phyloP scores from a whole-genome alignment of 805 yeast genomes.

The Zygoascus flipseniorum region DNA sequence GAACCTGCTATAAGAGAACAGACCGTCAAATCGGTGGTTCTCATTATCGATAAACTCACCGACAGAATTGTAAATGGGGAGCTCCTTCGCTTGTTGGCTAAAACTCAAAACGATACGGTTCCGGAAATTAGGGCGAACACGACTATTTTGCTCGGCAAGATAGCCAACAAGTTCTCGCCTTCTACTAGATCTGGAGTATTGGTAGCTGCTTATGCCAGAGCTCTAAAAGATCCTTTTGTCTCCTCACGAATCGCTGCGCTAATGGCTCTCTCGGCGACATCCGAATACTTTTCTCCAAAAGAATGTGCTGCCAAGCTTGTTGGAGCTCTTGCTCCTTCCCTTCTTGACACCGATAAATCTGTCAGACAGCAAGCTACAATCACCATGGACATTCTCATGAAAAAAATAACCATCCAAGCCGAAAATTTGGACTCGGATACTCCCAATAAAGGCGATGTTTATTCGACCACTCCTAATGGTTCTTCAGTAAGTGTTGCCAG shows the following conservation, averaged over 20 bases:
- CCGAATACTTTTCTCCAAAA: constrained; percentile 60
- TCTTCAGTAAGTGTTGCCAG: background rate
- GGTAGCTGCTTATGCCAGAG: constrained; percentile 78
- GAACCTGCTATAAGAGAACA: constrained; percentile 74
- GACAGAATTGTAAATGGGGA: constrained; percentile 84
- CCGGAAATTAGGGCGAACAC: constrained; percentile 76
- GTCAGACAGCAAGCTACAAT: constrained; percentile 67
- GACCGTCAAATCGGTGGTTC: constrained; percentile 58
- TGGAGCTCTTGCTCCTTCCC: constrained; percentile 76
- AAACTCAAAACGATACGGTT: constrained; percentile 66
- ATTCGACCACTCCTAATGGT: background rate
- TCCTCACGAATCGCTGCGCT: constrained; percentile 72
- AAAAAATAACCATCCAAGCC: constrained; percentile 42
- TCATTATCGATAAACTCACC: constrained; percentile 53
- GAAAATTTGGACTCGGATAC: constrained; percentile 1
- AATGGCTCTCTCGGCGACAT: constrained; percentile 56
- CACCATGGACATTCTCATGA: constrained; percentile 55
- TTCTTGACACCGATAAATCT: constrained; percentile 62
- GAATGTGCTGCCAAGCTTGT: constrained; percentile 73
- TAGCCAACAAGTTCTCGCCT: constrained; percentile 53
- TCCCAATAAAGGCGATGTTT: background rate
- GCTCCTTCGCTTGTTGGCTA: constrained; percentile 68
- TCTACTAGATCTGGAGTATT: constrained; percentile 58
- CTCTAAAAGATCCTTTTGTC: constrained; percentile 68
- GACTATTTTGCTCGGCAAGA: constrained; percentile 55